Evolutionary conservation across 2,329 filamentous ascomycete species (phyloP), one percentile per base, ranked within the genome.

Genomic region (Talaromyces sp.): DNA sequence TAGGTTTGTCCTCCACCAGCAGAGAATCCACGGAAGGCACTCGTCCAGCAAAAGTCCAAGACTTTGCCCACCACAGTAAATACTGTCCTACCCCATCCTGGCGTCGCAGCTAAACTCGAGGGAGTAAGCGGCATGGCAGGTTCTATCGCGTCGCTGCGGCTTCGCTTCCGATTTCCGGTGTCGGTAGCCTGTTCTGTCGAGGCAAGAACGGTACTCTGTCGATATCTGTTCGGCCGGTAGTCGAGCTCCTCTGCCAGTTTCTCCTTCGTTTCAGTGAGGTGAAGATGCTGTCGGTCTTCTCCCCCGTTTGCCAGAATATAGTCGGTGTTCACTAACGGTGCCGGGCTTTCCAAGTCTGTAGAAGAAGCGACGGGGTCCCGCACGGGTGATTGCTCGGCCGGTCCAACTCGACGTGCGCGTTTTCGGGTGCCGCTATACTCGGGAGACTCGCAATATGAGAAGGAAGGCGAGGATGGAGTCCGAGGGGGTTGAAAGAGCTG

Each of bases 11-110:
- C 94, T 3, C 89, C 91, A 7, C 93, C 94, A 12, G 93, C 92
- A 64, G 93, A 88, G 73, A 97, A 97, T 0, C 93, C 93, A 60
- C 85, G 84, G 70, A 97, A 96, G 0, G 89, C 85, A 28, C 72
- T 79, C 4, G 79, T 74, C 73, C 81, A 90, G 78, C 93, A 96
- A 69, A 96, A 95, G 67, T 92, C 85, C 84, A 91, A 92, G 0
- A 96, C 87, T 69, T 89, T 94, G 18, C 91, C 78, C 2, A 81
- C 78, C 5, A 76, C 72, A 34, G 73, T 75, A 54, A 80, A 73
- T 6, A 81, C 75, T 1, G 78, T 69, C 36, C 70, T 75, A 31
- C 77, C 73, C 75, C 78, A 78, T 42, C 76, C 73, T 4, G 57
- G 56, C 4, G 61, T 62, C 3, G 40, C 28, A 8, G 56, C n/a